Conservation (phyloP, 306 rosid genomes). For the Fragaria iinumae region DNA sequence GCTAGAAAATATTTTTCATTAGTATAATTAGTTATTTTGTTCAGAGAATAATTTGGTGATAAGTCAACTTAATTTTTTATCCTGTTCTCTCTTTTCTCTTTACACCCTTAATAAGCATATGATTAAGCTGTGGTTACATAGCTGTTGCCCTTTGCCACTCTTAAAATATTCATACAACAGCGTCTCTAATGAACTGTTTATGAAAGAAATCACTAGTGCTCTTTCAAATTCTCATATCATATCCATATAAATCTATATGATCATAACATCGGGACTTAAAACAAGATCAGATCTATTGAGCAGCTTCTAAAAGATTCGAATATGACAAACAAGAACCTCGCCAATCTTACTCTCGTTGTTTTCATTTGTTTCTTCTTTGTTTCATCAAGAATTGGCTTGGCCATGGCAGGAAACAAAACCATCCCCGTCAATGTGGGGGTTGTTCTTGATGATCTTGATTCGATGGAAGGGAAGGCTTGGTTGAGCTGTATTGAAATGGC, state of each 20-base stretch:
- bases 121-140: no score
- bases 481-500: constrained; percentile 31
- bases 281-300: neutral
- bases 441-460: constrained; percentile 25
- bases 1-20: neutral
- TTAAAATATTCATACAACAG: no score
- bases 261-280: neutral
- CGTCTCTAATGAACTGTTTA: neutral
- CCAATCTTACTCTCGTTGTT: neutral
- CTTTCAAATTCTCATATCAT: neutral
- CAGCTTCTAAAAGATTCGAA: neutral
- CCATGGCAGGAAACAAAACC: constrained; percentile 9
- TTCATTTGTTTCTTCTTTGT: neutral
- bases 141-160: neutral
- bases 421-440: constrained; percentile 39
- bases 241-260: no score
- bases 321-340: neutral
- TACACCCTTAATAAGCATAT: neutral
- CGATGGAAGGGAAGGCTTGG: constrained; percentile 9
- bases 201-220: neutral
- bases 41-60: neutral
- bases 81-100: neutral
- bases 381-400: neutral
- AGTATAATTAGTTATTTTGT: neutral
- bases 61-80: neutral